phyloP scores from a whole-genome alignment of 2,329 filamentous ascomycete genomes.

The Chaetomium olivaceum region DNA sequence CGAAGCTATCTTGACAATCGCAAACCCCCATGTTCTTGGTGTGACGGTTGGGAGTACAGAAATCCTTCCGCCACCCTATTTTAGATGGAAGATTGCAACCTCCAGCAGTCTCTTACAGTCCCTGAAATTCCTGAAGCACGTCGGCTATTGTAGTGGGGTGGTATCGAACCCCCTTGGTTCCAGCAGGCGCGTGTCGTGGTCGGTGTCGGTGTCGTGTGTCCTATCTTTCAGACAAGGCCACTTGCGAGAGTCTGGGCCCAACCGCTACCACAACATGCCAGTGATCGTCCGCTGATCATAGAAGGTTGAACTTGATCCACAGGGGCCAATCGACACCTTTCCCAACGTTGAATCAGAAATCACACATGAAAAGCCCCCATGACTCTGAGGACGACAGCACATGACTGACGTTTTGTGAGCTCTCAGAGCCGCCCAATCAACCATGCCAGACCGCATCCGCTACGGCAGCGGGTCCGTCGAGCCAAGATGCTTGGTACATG shows the following conservation, averaged over 20 bases:
- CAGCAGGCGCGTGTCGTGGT: not conserved
- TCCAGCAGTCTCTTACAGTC: not conserved
- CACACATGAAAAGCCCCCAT: not conserved
- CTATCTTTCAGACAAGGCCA: not conserved
- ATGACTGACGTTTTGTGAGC: not conserved
- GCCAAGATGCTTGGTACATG: slow-evolving; percentile 8
- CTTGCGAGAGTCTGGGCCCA: not conserved
- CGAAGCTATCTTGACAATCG: not conserved
- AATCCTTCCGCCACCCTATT: not conserved
- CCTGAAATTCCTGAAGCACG: not conserved
- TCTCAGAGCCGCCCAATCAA: not conserved
- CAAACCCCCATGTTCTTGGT: not conserved
- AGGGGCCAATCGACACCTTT: not conserved
- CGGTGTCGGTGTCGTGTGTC: not conserved
- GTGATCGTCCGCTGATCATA: slow-evolving; percentile 15
- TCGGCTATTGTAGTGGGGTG: slow-evolving; percentile 1
- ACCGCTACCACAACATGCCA: not conserved
- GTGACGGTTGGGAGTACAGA: not conserved
- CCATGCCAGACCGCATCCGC: not conserved
- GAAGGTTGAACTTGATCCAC: slow-evolving; percentile 2
- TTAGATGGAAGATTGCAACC: not conserved
- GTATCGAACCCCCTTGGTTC: not conserved
- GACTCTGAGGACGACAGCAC: not conserved
- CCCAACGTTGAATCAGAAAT: not conserved
- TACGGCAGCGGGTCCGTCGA: not conserved